Percentiles rank a stretch among this genome's conserved stretches.
These are phyloP conservation scores for Chrysanthemum lavandulifolium DNA, from an alignment of 129 eudicot species.

Conservation along the genomic window DNA sequence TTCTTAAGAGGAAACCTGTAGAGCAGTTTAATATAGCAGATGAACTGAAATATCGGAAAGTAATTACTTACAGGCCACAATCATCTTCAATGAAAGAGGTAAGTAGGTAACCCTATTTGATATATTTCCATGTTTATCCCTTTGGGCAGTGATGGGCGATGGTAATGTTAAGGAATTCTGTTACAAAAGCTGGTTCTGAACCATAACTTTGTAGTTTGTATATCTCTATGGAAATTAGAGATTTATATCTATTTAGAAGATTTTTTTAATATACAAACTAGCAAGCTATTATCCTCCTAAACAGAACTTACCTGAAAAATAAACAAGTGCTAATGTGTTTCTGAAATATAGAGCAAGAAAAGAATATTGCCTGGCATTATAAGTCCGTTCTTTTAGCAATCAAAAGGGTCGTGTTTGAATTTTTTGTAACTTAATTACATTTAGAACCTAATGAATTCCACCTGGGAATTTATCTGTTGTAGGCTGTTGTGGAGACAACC, in stretches of 20 bases:
- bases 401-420: background rate
- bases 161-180: constrained; percentile 3
- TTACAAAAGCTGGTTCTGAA: background rate
- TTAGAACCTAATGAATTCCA: too few species aligned
- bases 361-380: constrained; percentile 5
- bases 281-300: background rate
- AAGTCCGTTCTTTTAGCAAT: background rate
- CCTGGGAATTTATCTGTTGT: constrained; percentile 17
- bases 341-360: background rate
- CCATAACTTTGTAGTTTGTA: background rate
- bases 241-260: background rate
- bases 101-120: constrained; percentile 8
- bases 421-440: too few species aligned
- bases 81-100: constrained; percentile 59
- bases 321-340: background rate
- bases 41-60: constrained; percentile 46
- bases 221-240: background rate
- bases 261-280: background rate
- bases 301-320: background rate
- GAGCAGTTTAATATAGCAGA: constrained; percentile 72
- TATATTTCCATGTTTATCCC: too few species aligned
- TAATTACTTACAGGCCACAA: constrained; percentile 63
- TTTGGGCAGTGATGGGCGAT: too few species aligned
- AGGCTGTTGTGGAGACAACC: constrained; percentile 73
- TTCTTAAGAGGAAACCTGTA: constrained; percentile 69